These are phyloP conservation scores for Prunus persica DNA, from an alignment of 306 rosid genomes.

Conservation along the genomic window DNA sequence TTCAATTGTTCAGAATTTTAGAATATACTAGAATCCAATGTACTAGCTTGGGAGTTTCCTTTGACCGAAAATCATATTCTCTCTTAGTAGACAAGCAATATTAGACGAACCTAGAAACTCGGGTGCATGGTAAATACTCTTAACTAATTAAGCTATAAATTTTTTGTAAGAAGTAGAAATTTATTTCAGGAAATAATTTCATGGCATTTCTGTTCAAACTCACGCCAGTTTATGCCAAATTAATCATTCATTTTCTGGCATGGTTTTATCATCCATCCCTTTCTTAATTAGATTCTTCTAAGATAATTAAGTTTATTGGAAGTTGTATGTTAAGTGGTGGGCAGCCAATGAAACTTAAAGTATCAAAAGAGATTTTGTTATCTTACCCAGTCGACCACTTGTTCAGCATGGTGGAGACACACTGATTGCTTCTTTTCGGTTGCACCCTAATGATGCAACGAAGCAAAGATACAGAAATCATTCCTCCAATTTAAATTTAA, in stretches of 20 bases:
- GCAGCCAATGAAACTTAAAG: slow-evolving; percentile 3
- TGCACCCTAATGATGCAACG: slow-evolving; percentile 18
- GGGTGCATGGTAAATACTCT: too few species aligned
- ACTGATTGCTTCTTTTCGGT: slow-evolving; percentile 22
- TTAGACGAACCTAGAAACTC: too few species aligned
- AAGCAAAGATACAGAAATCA: neutral
- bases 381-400: slow-evolving; percentile 7
- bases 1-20: neutral
- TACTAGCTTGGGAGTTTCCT: too few species aligned
- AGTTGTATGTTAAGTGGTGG: slow-evolving; percentile 3
- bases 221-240: slow-evolving; percentile 30
- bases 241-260: neutral
- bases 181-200: slow-evolving; percentile 27
- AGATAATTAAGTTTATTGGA: neutral
- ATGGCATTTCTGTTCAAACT: slow-evolving; percentile 29
- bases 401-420: slow-evolving; percentile 55
- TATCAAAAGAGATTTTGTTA: neutral
- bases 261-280: slow-evolving; percentile 8
- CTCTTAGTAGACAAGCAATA: neutral
- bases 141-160: too few species aligned
- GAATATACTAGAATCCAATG: neutral
- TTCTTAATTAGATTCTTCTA: neutral
- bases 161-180: slow-evolving; percentile 12
- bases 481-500: slow-evolving; percentile 15
- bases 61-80: neutral